phyloP scores from a whole-genome alignment of 2,329 filamentous ascomycete genomes.

The Colletotrichum viniferum region DNA sequence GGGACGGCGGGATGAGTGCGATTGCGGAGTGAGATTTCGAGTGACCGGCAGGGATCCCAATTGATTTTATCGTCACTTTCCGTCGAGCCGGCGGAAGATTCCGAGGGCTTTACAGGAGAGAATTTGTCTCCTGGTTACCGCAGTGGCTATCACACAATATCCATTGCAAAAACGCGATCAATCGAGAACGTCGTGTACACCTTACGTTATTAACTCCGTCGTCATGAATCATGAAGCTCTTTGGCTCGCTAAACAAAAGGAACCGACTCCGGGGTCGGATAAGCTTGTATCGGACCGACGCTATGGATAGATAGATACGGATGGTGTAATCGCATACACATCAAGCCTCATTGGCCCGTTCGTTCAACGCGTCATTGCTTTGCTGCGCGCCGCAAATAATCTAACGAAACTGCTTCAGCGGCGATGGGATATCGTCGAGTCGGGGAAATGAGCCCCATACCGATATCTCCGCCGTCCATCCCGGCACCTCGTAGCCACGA shows the following conservation, averaged over 20 bases:
- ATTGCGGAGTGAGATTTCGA: not conserved
- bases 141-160: not conserved
- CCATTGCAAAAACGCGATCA: constrained; percentile 4
- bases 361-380: not conserved
- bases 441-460: not conserved
- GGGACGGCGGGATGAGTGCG: not conserved
- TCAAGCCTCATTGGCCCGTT: not conserved
- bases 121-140: not conserved
- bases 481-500: not conserved
- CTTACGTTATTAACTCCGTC: not conserved
- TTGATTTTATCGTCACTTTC: not conserved
- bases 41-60: not conserved
- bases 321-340: not conserved
- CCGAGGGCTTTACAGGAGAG: not conserved
- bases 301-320: not conserved
- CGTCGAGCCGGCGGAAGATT: not conserved
- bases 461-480: not conserved
- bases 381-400: not conserved
- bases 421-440: not conserved
- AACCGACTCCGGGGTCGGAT: constrained; percentile 18
- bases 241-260: constrained; percentile 12
- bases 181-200: not conserved
- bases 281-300: not conserved
- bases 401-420: not conserved
- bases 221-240: constrained; percentile 22